Conservation (phyloP, 2,329 filamentous ascomycete species). For the Stagonosporopsis rhizophila region DNA sequence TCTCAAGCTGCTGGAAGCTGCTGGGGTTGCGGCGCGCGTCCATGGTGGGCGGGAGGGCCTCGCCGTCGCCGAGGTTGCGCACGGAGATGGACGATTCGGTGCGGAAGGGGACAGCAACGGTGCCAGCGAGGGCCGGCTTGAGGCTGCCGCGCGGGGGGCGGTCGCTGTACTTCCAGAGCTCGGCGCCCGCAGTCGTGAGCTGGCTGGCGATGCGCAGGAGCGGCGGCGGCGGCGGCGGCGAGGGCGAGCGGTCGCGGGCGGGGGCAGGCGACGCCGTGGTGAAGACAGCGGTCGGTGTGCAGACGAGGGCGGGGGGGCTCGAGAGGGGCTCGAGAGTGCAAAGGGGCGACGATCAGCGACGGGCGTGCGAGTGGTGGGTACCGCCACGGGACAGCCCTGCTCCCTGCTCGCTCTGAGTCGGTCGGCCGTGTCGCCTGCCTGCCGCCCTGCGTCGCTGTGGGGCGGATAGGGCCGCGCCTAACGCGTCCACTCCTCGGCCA, state of each 20-base stretch:
- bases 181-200: conserved; percentile 57
- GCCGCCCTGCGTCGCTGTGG: no score
- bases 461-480: background rate
- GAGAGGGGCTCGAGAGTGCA: conserved; percentile 2
- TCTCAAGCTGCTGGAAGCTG: conserved; percentile 99
- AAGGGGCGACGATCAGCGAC: conserved; percentile 15
- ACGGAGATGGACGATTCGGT: conserved; percentile 61
- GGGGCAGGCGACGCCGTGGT: conserved; percentile 35
- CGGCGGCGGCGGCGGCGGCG: conserved; percentile 35
- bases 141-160: conserved; percentile 55
- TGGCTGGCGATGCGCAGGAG: conserved; percentile 53
- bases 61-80: conserved; percentile 53
- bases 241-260: conserved; percentile 24
- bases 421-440: background rate
- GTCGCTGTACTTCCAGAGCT: conserved; percentile 58
- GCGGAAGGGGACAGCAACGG: conserved; percentile 54
- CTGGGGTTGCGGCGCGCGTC: conserved; percentile 91
- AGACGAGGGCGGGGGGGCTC: background rate
- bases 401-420: conserved; percentile 3
- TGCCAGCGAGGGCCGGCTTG: conserved; percentile 58
- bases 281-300: background rate
- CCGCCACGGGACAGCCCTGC: background rate
- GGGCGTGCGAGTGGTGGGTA: conserved; percentile 9
- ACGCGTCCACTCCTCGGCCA: background rate
- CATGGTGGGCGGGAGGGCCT: conserved; percentile 62